A percentile compares a stretch with the other conserved stretches of the same genome.
These are phyloP conservation scores for Adansonia rubrostipa DNA, from an alignment of 441 rosid genomes.

Conservation along the genomic window DNA sequence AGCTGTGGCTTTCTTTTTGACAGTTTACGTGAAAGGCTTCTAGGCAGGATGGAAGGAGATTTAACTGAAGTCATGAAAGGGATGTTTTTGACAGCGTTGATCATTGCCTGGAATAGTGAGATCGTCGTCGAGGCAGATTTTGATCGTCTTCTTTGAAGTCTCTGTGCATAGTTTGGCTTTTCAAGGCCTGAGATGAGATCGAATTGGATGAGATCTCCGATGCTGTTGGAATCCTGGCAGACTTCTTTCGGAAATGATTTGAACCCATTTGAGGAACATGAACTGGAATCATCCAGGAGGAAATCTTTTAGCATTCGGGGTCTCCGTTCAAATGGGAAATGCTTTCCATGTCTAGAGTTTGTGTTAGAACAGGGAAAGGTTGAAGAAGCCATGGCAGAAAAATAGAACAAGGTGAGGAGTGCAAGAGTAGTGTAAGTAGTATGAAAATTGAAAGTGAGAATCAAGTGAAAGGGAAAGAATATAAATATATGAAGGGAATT, in stretches of 20 bases:
- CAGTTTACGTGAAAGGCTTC: constrained; percentile 55
- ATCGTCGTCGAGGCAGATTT: constrained; percentile 40
- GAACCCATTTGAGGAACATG: constrained; percentile 53
- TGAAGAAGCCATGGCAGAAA: constrained; percentile 34
- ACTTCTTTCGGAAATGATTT: constrained; percentile 40
- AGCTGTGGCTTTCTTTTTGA: constrained; percentile 33
- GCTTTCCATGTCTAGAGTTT: constrained; percentile 28
- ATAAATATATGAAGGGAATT: constrained; percentile 28
- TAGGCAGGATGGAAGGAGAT: constrained; percentile 43
- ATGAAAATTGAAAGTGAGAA: constrained; percentile 9
- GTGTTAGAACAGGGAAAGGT: constrained; percentile 28
- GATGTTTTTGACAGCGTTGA: constrained; percentile 50
- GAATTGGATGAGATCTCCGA: constrained; percentile 23
- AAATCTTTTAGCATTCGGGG: constrained; percentile 81
- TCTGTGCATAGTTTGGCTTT: constrained; percentile 27
- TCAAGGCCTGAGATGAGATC: constrained; percentile 17
- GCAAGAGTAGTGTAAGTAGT: neutral
- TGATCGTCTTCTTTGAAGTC: constrained; percentile 41
- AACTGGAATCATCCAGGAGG: constrained; percentile 55
- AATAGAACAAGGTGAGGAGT: constrained; percentile 1
- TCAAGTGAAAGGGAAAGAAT: constrained; percentile 31
- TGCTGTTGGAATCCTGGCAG: constrained; percentile 25
- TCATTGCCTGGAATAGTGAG: constrained; percentile 50
- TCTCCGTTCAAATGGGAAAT: constrained; percentile 38
- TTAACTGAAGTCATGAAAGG: constrained; percentile 39